Conservation (phyloP, 2,329 filamentous ascomycete species). For the Lasiodiplodia sp. region DNA sequence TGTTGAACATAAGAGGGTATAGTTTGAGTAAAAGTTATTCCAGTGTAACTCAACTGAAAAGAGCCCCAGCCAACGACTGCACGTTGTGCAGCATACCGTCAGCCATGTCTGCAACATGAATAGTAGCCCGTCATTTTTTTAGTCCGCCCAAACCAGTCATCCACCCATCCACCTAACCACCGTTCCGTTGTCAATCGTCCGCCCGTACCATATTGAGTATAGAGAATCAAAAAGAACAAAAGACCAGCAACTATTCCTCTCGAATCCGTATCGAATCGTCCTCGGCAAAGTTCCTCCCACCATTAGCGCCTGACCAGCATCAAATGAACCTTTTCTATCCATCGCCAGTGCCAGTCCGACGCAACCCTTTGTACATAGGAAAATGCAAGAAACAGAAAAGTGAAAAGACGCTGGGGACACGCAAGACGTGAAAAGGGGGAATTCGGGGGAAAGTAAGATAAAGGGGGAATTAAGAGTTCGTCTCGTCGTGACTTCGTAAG, state of each 20-base stretch:
- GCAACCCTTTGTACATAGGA: constrained; percentile 16
- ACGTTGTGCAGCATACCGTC: neutral
- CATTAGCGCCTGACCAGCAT: constrained; percentile 19
- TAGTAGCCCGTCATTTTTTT: constrained; percentile 8
- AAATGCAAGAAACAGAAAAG: constrained; percentile 7
- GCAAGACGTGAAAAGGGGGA: constrained; percentile 1
- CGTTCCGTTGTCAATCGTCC: neutral
- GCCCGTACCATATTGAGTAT: neutral
- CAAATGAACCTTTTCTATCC: constrained; percentile 13
- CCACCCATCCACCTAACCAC: neutral
- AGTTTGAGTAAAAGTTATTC: constrained; percentile 10
- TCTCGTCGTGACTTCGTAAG: constrained; percentile 26
- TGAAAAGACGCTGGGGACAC: neutral
- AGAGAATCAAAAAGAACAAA: neutral
- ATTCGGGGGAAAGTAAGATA: neutral
- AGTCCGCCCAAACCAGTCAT: no score
- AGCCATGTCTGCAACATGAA: constrained; percentile 19
- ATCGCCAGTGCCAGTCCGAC: constrained; percentile 17
- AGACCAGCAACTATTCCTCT: neutral
- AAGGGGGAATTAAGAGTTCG: constrained; percentile 22
- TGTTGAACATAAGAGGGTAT: constrained; percentile 1
- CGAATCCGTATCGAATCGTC: neutral
- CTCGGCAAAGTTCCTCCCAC: neutral
- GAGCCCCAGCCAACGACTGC: neutral
- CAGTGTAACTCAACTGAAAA: constrained; percentile 4